Evolutionary conservation across 73 alveolate species (phyloP).

Genomic region (Uronychia binucleata): DNA sequence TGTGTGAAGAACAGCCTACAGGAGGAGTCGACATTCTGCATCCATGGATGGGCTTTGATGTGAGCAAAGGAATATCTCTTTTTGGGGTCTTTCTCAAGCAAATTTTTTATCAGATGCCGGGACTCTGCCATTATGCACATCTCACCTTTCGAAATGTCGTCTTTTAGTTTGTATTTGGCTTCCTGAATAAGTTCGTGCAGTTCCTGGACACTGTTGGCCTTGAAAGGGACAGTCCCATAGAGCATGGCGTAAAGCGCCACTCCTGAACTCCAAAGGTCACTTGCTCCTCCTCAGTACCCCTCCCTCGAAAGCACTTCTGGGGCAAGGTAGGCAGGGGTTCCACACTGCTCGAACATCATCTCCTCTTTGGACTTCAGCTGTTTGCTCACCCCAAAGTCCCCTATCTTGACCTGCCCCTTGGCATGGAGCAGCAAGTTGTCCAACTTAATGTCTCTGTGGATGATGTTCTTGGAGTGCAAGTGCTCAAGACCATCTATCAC

Average conservation of each 20-base stretch:
- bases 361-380: slow-evolving; percentile 57
- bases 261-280: slow-evolving; percentile 46
- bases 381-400: slow-evolving; percentile 98
- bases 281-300: slow-evolving; percentile 48
- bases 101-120: slow-evolving; percentile 15
- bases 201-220: slow-evolving; percentile 37
- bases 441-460: slow-evolving; percentile 96
- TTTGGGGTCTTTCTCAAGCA: slow-evolving; percentile 25
- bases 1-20: not conserved
- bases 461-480: slow-evolving; percentile 85
- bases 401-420: slow-evolving; percentile 85
- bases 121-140: slow-evolving; percentile 16
- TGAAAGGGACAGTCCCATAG: slow-evolving; percentile 45
- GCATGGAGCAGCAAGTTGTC: slow-evolving; percentile 86
- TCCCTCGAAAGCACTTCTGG: slow-evolving; percentile 29
- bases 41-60: slow-evolving; percentile 8
- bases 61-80: slow-evolving; percentile 6
- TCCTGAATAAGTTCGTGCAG: slow-evolving; percentile 24
- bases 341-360: not conserved
- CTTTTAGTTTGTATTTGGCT: slow-evolving; percentile 28
- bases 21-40: not conserved
- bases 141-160: slow-evolving; percentile 35
- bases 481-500: slow-evolving; percentile 15
- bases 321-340: not conserved
- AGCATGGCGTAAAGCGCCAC: slow-evolving; percentile 46